Evolutionary conservation across 2,329 filamentous ascomycete species (phyloP).

Genomic region (Microsporum canis): DNA sequence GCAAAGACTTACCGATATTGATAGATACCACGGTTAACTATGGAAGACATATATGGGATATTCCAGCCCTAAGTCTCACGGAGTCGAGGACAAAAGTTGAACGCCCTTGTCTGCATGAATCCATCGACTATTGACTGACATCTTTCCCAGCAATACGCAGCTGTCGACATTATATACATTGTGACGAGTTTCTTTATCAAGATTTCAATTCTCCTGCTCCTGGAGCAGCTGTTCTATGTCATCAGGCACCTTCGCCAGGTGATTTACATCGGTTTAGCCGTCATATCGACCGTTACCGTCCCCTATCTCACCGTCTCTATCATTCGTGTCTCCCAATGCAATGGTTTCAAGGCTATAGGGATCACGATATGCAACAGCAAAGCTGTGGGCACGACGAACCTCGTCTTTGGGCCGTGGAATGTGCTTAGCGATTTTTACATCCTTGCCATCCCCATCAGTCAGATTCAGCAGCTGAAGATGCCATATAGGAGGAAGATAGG

Average conservation of each 20-base stretch:
- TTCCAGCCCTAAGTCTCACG: background rate
- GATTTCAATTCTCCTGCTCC: background rate
- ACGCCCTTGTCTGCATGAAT: background rate
- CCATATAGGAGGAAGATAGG: background rate
- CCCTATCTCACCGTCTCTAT: background rate
- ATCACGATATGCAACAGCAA: background rate
- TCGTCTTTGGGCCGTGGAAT: background rate
- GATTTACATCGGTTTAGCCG: background rate
- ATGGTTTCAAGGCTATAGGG: background rate
- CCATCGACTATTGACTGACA: background rate
- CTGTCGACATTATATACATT: background rate
- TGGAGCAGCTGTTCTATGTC: background rate
- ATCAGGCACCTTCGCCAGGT: background rate
- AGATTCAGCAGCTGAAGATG: background rate
- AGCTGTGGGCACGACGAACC: background rate
- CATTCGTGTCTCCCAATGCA: background rate
- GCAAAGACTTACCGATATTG: background rate
- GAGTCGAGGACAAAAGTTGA: background rate
- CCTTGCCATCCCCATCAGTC: background rate
- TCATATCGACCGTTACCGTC: background rate
- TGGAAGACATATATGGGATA: background rate
- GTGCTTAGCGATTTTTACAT: background rate
- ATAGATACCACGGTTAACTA: background rate
- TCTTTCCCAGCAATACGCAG: background rate
- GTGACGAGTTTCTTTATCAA: background rate